Percentiles rank a stretch among this genome's conserved stretches.
Conservation (phyloP, 2,329 filamentous ascomycete genomes). For the Xylariaceae sp. region DNA sequence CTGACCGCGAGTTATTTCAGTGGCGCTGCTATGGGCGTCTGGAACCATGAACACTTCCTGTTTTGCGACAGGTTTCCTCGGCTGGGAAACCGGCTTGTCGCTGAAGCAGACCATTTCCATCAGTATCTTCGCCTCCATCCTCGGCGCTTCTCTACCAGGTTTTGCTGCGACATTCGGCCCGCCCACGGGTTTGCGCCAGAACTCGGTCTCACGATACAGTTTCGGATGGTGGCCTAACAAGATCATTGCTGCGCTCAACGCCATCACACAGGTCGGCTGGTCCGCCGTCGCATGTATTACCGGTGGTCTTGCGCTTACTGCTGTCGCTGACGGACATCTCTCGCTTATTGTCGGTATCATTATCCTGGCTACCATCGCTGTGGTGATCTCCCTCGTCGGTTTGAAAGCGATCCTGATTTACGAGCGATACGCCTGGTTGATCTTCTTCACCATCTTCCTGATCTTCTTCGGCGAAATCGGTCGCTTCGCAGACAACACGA, state of each 20-base stretch:
- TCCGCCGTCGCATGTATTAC: conserved; percentile 47
- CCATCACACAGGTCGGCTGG: conserved; percentile 47
- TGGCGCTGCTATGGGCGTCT: conserved; percentile 49
- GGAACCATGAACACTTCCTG: conserved; percentile 48
- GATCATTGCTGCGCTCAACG: conserved; percentile 45
- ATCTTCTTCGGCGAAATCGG: conserved; percentile 45
- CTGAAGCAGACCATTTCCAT: conserved; percentile 41
- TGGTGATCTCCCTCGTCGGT: conserved; percentile 49
- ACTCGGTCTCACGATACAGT: conserved; percentile 45
- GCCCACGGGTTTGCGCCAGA: conserved; percentile 45
- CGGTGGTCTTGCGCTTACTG: conserved; percentile 44
- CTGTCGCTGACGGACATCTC: conserved; percentile 41
- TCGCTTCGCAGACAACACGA: conserved; percentile 36
- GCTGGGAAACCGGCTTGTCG: conserved; percentile 44
- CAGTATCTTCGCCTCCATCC: conserved; percentile 41
- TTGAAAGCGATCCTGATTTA: conserved; percentile 45
- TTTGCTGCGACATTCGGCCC: conserved; percentile 48
- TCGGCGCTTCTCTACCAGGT: conserved; percentile 41
- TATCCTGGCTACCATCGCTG: conserved; percentile 44
- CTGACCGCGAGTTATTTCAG: background rate
- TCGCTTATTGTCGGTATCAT: conserved; percentile 49
- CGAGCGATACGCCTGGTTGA: conserved; percentile 46
- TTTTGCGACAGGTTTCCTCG: conserved; percentile 48
- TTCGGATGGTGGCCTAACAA: conserved; percentile 49
- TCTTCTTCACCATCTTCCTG: conserved; percentile 44